Percentiles rank a stretch among this genome's conserved stretches.
These are phyloP conservation scores for Phytophthora palmivora DNA, from an alignment of 352 stramenopile genomes.

Conservation along the genomic window DNA sequence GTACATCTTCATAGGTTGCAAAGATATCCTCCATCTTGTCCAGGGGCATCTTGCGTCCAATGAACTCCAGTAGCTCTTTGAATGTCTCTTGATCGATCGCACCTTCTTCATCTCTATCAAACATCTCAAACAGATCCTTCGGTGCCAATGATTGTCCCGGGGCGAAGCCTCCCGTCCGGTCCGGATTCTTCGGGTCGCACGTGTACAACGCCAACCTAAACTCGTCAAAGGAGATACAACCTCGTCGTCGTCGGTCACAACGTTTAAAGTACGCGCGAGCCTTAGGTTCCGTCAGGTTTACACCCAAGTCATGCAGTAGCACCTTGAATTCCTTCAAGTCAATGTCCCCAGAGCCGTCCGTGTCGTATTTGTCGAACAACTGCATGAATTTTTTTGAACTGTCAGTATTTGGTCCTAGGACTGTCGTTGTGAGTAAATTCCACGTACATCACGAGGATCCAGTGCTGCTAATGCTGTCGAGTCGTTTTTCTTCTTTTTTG, in stretches of 20 bases:
- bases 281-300: conserved; percentile 76
- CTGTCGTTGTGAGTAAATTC: neutral
- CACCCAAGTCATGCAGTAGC: conserved; percentile 61
- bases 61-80: conserved; percentile 71
- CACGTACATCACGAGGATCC: conserved; percentile 54
- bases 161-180: conserved; percentile 69
- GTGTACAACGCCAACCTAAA: conserved; percentile 82
- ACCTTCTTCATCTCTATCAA: conserved; percentile 75
- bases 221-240: conserved; percentile 82
- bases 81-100: conserved; percentile 73
- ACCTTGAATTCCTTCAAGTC: conserved; percentile 84
- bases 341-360: conserved; percentile 77
- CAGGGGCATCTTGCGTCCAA: conserved; percentile 68
- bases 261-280: conserved; percentile 80
- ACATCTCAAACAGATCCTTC: conserved; percentile 87
- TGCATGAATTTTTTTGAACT: conserved; percentile 26
- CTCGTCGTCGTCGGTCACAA: conserved; percentile 70
- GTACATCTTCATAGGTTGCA: conserved; percentile 70
- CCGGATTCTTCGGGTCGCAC: conserved; percentile 83
- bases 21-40: conserved; percentile 77
- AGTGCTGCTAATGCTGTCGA: conserved; percentile 50
- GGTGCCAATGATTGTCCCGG: conserved; percentile 72
- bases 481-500: conserved; percentile 47
- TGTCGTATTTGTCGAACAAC: conserved; percentile 88
- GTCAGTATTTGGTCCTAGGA: neutral